Percentiles rank a stretch among this genome's conserved stretches.
These are phyloP conservation scores for Dysphania ambrosioides DNA, from an alignment of 148 eudicot genomes.

Conservation along the genomic window DNA sequence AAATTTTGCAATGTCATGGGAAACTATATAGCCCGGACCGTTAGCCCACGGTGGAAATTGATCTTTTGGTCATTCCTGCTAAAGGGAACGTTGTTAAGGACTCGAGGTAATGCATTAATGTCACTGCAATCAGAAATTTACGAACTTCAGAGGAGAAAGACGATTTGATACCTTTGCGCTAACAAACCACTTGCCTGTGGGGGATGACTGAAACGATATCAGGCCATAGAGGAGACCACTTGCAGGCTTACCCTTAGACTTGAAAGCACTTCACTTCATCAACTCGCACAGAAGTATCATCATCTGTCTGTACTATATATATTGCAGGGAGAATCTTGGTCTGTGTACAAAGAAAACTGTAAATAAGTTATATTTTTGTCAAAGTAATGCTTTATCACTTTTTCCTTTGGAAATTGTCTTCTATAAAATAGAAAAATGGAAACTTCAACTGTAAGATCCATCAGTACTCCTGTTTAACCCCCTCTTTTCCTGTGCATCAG, in stretches of 20 bases:
- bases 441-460: background rate
- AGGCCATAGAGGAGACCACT: constrained; percentile 75
- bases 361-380: background rate
- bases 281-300: constrained; percentile 88
- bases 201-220: constrained; percentile 74
- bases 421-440: background rate
- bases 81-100: constrained; percentile 16
- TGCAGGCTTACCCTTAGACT: constrained; percentile 57
- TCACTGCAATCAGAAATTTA: background rate
- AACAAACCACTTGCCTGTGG: constrained; percentile 89
- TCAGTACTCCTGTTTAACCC: background rate
- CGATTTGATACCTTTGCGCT: constrained; percentile 66
- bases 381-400: background rate
- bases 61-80: constrained; percentile 81
- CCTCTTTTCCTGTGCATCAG: background rate
- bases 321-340: constrained; percentile 72
- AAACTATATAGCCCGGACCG: constrained; percentile 85
- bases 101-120: background rate
- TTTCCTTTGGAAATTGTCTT: background rate
- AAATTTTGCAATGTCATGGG: constrained; percentile 71
- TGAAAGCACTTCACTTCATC: constrained; percentile 83
- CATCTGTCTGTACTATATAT: constrained; percentile 89
- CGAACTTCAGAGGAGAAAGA: background rate
- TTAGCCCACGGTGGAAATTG: constrained; percentile 89
- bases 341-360: constrained; percentile 39